phyloP scores from a whole-genome alignment of 2,329 filamentous ascomycete species.

The Cladosporium velox region DNA sequence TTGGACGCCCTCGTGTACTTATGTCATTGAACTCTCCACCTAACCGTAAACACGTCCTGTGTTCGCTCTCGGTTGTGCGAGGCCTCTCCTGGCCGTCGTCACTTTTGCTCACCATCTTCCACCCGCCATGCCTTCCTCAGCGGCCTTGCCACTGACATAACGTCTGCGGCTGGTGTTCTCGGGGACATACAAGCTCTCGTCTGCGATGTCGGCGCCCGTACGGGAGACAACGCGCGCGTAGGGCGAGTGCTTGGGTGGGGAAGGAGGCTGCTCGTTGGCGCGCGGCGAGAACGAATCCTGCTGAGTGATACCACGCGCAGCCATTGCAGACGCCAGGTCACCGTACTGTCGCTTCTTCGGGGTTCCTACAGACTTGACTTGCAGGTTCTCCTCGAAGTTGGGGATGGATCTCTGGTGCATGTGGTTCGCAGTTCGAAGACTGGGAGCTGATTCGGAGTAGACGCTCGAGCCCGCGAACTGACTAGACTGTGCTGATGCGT shows the following conservation, averaged over 20 bases:
- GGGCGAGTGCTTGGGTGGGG: constrained; percentile 25
- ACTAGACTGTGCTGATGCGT: constrained; percentile 24
- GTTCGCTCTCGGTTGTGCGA: not conserved
- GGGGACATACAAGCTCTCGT: constrained; percentile 36
- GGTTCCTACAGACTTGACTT: constrained; percentile 29
- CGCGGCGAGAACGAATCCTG: constrained; percentile 21
- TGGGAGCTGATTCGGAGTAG: constrained; percentile 38
- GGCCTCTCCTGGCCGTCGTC: not conserved
- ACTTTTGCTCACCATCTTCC: constrained; percentile 19
- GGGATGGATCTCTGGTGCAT: constrained; percentile 9
- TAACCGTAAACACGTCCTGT: not conserved
- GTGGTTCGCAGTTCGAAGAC: constrained; percentile 24
- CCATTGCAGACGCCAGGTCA: constrained; percentile 47
- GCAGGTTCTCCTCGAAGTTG: constrained; percentile 16
- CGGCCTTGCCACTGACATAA: constrained; percentile 72
- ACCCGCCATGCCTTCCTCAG: constrained; percentile 65
- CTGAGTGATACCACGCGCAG: constrained; percentile 37
- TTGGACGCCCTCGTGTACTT: not conserved
- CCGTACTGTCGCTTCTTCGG: constrained; percentile 51
- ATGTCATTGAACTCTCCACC: not conserved
- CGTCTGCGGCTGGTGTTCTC: constrained; percentile 47
- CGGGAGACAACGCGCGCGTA: constrained; percentile 47
- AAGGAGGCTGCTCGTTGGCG: constrained; percentile 23
- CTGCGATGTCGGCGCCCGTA: constrained; percentile 49
- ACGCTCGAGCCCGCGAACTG: constrained; percentile 32